These are phyloP conservation scores for Bondarzewia mesenterica DNA, from an alignment of 1,284 basidiomycete species.

Conservation along the genomic window DNA sequence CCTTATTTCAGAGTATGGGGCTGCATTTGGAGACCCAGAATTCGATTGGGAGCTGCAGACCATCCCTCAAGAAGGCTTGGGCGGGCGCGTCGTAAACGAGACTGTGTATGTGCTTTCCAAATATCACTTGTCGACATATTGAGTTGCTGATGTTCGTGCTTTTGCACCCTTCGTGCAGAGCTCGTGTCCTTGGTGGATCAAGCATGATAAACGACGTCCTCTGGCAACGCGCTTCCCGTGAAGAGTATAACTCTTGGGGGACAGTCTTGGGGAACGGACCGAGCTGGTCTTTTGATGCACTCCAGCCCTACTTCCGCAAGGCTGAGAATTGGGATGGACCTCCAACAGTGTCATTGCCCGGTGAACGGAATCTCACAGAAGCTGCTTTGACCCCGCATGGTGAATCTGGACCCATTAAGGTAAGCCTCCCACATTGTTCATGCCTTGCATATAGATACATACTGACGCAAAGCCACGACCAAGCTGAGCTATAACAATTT, in stretches of 20 bases:
- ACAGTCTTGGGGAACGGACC: conserved; percentile 10
- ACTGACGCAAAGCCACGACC: background rate
- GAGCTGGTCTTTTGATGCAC: conserved; percentile 11
- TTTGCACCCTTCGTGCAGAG: conserved; percentile 4
- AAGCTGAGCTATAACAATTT: conserved; percentile 15
- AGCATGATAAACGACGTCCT: conserved; percentile 13
- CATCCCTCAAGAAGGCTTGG: conserved; percentile 11
- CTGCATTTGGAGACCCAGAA: conserved; percentile 10
- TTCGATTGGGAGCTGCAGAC: conserved; percentile 11
- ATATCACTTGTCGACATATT: background rate
- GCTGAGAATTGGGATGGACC: conserved; percentile 11
- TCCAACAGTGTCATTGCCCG: background rate
- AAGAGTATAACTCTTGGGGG: conserved; percentile 13
- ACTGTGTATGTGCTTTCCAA: conserved; percentile 5
- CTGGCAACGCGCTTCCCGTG: conserved; percentile 12
- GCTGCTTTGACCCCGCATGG: background rate
- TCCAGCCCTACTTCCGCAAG: conserved; percentile 12
- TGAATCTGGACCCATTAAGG: background rate
- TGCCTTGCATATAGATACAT: background rate
- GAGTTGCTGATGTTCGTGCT: background rate
- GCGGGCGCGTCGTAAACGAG: conserved; percentile 11
- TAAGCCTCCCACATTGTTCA: background rate
- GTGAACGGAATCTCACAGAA: background rate
- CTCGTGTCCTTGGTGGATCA: conserved; percentile 8
- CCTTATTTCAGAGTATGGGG: conserved; percentile 8